These are phyloP conservation scores for Rugiboletus extremiorientalis DNA, from an alignment of 1,284 basidiomycete genomes.

Conservation along the genomic window DNA sequence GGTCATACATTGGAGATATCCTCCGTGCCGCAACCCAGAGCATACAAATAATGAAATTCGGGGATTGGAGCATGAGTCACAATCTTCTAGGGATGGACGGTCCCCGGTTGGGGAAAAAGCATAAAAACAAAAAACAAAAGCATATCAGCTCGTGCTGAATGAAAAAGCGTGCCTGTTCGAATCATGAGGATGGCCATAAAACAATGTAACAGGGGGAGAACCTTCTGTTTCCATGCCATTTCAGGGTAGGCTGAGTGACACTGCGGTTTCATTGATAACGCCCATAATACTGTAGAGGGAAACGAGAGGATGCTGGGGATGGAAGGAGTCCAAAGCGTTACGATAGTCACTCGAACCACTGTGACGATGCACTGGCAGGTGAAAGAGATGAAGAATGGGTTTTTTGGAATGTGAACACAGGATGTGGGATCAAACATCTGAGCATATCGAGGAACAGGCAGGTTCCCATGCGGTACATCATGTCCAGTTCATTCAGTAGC, in stretches of 20 bases:
- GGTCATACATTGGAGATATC: slow-evolving; percentile 13
- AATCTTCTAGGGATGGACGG: slow-evolving; percentile 13
- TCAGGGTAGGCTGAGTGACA: slow-evolving; percentile 7
- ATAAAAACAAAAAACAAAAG: no score
- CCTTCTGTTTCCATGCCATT: slow-evolving; percentile 21
- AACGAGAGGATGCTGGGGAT: slow-evolving; percentile 10
- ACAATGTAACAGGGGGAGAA: slow-evolving; percentile 12
- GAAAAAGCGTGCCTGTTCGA: neutral
- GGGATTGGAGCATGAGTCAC: neutral
- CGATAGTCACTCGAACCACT: neutral
- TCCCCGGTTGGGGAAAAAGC: slow-evolving; percentile 2
- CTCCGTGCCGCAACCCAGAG: slow-evolving; percentile 7
- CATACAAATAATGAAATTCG: slow-evolving; percentile 17
- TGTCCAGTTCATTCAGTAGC: slow-evolving; percentile 1
- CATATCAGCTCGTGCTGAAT: neutral
- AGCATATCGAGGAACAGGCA: slow-evolving; percentile 13
- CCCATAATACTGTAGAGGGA: slow-evolving; percentile 13
- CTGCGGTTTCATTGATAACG: slow-evolving; percentile 18
- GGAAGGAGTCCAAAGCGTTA: neutral
- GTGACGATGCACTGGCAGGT: slow-evolving; percentile 4
- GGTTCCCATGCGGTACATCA: slow-evolving; percentile 19
- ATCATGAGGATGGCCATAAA: neutral
- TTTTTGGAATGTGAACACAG: slow-evolving; percentile 8
- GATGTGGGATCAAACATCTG: slow-evolving; percentile 6
- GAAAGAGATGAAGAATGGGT: neutral